These are phyloP conservation scores for Sphaceloma murrayae DNA, from an alignment of 2,329 filamentous ascomycete genomes.

Conservation along the genomic window DNA sequence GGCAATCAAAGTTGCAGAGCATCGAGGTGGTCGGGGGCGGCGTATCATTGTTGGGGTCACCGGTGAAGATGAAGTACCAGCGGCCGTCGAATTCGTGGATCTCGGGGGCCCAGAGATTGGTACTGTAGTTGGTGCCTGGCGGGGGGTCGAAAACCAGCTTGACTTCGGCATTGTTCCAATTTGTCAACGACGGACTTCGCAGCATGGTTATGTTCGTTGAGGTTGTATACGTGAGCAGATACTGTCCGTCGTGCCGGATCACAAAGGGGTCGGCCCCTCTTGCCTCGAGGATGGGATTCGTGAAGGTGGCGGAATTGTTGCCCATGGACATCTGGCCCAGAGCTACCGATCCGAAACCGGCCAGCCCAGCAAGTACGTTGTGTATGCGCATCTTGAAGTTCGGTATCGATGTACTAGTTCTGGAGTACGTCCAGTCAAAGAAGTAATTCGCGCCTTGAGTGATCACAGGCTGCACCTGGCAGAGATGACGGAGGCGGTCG, in stretches of 20 bases:
- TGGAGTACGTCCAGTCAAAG: neutral
- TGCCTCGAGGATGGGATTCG: constrained; percentile 36
- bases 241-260: constrained; percentile 33
- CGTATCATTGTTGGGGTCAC: constrained; percentile 38
- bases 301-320: constrained; percentile 33
- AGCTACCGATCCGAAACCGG: neutral
- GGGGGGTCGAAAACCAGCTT: constrained; percentile 36
- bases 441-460: neutral
- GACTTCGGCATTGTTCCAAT: constrained; percentile 38
- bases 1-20: constrained; percentile 41
- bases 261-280: constrained; percentile 40
- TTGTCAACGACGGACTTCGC: constrained; percentile 34
- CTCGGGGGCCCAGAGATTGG: constrained; percentile 43
- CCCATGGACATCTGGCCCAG: constrained; percentile 6
- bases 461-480: neutral
- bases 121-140: constrained; percentile 36
- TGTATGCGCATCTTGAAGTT: constrained; percentile 3
- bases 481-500: neutral
- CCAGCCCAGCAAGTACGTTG: constrained; percentile 7
- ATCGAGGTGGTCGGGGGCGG: constrained; percentile 41
- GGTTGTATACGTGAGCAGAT: constrained; percentile 40
- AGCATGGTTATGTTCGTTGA: constrained; percentile 36
- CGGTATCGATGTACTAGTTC: neutral
- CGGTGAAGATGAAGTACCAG: constrained; percentile 47
- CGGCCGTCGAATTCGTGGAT: constrained; percentile 38